phyloP scores from a whole-genome alignment of 176 grass and related monocot species.

The Ensete glaucum region DNA sequence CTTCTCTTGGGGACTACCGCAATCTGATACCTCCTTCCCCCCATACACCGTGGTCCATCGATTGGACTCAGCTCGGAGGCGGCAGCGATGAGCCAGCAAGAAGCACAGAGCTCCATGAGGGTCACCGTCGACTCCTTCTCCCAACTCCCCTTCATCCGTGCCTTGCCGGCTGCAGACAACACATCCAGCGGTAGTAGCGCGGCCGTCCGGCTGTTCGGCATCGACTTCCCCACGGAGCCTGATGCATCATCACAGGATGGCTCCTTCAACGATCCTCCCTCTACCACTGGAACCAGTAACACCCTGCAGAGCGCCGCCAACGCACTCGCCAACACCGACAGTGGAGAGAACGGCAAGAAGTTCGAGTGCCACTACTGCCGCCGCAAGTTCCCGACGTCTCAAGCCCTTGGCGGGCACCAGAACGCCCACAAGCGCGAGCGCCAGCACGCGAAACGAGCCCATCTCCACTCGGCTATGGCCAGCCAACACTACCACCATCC shows the following conservation, averaged over 20 bases:
- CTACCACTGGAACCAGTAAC: conserved; percentile 4
- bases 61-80: too few relatives aligned
- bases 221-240: conserved; percentile 44
- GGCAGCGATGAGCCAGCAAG: not conserved
- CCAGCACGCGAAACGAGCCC: conserved; percentile 57
- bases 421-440: conserved; percentile 54
- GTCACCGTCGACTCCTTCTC: conserved; percentile 6
- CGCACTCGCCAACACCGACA: not conserved
- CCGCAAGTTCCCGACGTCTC: conserved; percentile 74
- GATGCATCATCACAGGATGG: conserved; percentile 6
- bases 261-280: conserved; percentile 9
- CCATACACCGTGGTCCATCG: too few relatives aligned
- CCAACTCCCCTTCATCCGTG: not conserved
- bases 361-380: conserved; percentile 95
- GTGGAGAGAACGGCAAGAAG: conserved; percentile 17
- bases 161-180: not conserved
- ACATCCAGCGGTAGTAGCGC: not conserved
- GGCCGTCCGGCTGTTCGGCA: conserved; percentile 61
- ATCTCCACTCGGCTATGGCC: conserved; percentile 66
- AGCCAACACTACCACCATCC: conserved; percentile 28
- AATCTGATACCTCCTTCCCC: too few relatives aligned
- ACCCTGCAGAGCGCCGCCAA: not conserved
- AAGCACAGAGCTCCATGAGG: not conserved
- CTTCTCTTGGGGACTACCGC: not conserved
- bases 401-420: conserved; percentile 44